Conservation (phyloP, 2,329 filamentous ascomycete genomes). For the Venturiaceae sp. region DNA sequence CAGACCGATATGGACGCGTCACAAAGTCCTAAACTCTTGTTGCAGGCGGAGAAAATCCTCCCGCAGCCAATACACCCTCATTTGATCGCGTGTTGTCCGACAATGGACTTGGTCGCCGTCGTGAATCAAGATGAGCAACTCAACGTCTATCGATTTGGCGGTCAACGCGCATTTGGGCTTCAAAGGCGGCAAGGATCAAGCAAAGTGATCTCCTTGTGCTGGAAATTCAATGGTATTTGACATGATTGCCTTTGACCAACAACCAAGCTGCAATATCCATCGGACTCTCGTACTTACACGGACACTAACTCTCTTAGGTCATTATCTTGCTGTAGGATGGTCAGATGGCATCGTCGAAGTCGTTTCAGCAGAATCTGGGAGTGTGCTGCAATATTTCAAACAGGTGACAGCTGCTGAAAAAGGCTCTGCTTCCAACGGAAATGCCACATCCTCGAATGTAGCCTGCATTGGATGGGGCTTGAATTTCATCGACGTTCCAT, state of each 20-base stretch:
- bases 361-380: constrained; percentile 70
- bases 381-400: constrained; percentile 63
- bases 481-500: constrained; percentile 42
- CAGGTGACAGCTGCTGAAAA: constrained; percentile 13
- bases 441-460: constrained; percentile 15
- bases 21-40: constrained; percentile 16
- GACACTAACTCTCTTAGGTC: constrained; percentile 37
- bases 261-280: neutral
- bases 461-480: constrained; percentile 44
- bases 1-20: constrained; percentile 1
- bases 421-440: constrained; percentile 5
- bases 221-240: constrained; percentile 34
- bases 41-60: constrained; percentile 31
- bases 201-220: constrained; percentile 28
- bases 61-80: constrained; percentile 28
- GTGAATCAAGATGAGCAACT: constrained; percentile 60
- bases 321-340: constrained; percentile 74
- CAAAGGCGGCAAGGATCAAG: constrained; percentile 27
- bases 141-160: constrained; percentile 68
- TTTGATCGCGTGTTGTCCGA: constrained; percentile 63
- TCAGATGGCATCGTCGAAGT: constrained; percentile 70
- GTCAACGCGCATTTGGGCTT: constrained; percentile 55
- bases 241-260: neutral
- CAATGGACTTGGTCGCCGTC: constrained; percentile 72
- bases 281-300: neutral